Percentiles rank a stretch among this genome's conserved stretches.
phyloP scores from a whole-genome alignment of 495 filamentous ascomycete genomes.

The Gamarada debralockiae region DNA sequence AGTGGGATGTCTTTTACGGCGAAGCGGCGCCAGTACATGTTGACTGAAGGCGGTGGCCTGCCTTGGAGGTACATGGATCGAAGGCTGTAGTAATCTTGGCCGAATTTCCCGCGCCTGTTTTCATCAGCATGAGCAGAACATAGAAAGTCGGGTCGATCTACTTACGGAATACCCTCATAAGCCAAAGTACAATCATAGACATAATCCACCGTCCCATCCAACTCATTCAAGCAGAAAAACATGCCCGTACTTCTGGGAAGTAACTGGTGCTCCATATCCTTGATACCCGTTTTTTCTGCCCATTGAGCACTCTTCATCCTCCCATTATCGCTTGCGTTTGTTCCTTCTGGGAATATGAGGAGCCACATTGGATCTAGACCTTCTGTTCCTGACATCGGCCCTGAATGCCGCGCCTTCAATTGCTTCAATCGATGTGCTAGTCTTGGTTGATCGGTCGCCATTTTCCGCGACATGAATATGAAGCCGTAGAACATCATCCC shows the following conservation, averaged over 20 bases:
- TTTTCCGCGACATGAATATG: conserved; percentile 80
- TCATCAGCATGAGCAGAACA: conserved; percentile 7
- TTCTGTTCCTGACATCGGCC: conserved; percentile 44
- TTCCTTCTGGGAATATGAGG: conserved; percentile 80
- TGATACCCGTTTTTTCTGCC: conserved; percentile 63
- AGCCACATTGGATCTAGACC: conserved; percentile 79
- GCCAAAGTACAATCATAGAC: conserved; percentile 84
- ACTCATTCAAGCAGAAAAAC: conserved; percentile 69
- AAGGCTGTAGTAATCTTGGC: conserved; percentile 73
- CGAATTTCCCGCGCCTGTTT: conserved; percentile 61
- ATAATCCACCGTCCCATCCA: conserved; percentile 68
- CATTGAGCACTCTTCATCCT: conserved; percentile 59
- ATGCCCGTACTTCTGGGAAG: conserved; percentile 74
- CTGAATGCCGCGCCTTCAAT: conserved; percentile 52
- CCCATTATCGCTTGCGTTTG: conserved; percentile 67
- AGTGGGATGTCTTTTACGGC: conserved; percentile 62
- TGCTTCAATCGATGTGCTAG: conserved; percentile 65
- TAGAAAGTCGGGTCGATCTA: conserved; percentile 12
- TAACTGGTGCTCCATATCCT: conserved; percentile 63
- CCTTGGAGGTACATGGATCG: conserved; percentile 71
- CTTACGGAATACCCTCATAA: conserved; percentile 77
- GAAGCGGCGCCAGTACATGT: conserved; percentile 82
- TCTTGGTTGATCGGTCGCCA: conserved; percentile 71
- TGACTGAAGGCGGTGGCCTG: conserved; percentile 75
- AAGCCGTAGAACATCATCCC: conserved; percentile 83